Percentiles rank a stretch among this genome's conserved stretches.
These are phyloP conservation scores for Boletus tylopilopsis DNA, from an alignment of 768 basidiomycete species.

Conservation along the genomic window DNA sequence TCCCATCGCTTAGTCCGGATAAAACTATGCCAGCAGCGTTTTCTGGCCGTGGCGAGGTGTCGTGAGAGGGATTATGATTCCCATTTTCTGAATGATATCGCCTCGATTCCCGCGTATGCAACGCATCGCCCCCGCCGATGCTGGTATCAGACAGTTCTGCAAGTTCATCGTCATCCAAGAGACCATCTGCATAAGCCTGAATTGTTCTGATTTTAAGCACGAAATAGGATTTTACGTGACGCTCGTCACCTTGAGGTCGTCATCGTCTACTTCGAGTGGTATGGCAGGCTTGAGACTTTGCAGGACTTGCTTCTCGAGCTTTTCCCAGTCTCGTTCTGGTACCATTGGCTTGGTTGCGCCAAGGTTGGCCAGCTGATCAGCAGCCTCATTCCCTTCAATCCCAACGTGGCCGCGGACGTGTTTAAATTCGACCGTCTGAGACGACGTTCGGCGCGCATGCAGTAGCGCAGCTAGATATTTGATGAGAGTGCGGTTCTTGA, in stretches of 20 bases:
- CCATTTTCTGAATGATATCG: not conserved
- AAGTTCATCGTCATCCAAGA: constrained; percentile 35
- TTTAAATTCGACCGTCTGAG: constrained; percentile 57
- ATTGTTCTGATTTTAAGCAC: constrained; percentile 5
- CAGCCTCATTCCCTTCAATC: constrained; percentile 79
- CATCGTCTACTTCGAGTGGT: not conserved
- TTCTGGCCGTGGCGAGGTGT: not conserved
- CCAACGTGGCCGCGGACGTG: constrained; percentile 82
- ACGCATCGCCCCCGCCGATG: not conserved
- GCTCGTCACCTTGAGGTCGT: constrained; percentile 19
- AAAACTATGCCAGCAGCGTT: not conserved
- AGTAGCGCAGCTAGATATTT: constrained; percentile 65
- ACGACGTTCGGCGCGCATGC: constrained; percentile 43
- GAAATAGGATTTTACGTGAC: not conserved
- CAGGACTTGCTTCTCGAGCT: constrained; percentile 15
- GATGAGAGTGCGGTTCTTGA: constrained; percentile 74
- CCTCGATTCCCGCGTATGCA: not conserved
- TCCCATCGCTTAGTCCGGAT: not conserved
- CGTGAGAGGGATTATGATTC: not conserved
- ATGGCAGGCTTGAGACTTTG: constrained; percentile 9
- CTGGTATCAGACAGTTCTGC: constrained; percentile 15
- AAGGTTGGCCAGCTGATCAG: constrained; percentile 66
- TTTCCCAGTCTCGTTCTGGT: constrained; percentile 60
- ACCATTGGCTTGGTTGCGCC: constrained; percentile 43
- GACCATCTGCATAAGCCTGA: constrained; percentile 34